Conservation (phyloP, 2,329 filamentous ascomycete species). For the Aspergillus clavatus region DNA sequence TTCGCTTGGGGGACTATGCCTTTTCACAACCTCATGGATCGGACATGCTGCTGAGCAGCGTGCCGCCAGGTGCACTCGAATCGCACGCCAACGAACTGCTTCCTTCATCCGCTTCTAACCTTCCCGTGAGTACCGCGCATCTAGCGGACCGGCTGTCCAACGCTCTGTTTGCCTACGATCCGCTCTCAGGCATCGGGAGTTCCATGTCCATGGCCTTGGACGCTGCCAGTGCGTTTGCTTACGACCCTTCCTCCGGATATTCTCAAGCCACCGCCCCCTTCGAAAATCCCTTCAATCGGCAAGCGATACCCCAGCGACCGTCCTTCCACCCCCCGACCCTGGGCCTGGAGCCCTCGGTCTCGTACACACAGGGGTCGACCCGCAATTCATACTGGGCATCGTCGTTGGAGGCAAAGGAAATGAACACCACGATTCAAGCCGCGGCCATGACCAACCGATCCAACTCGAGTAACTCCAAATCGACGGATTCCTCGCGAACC, state of each 20-base stretch:
- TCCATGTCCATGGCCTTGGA: conserved; percentile 22
- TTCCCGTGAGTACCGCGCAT: conserved; percentile 6
- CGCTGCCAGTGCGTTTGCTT: conserved; percentile 17
- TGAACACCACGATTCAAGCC: background rate
- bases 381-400: conserved; percentile 11
- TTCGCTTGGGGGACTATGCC: conserved; percentile 10
- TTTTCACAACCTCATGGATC: conserved; percentile 9
- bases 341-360: conserved; percentile 7
- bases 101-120: conserved; percentile 13
- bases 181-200: conserved; percentile 11
- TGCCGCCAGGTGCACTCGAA: too few species aligned
- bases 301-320: conserved; percentile 1
- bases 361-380: conserved; percentile 5
- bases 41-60: conserved; percentile 8
- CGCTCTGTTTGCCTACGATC: conserved; percentile 25
- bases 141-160: conserved; percentile 21
- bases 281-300: conserved; percentile 11
- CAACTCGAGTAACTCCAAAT: conserved; percentile 1
- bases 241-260: conserved; percentile 19
- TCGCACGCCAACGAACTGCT: conserved; percentile 13
- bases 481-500: conserved; percentile 1
- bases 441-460: background rate
- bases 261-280: conserved; percentile 16
- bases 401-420: background rate
- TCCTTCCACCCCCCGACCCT: conserved; percentile 10